phyloP scores from a whole-genome alignment of 2,329 filamentous ascomycete genomes.

The Talaromyces verruculosus region DNA sequence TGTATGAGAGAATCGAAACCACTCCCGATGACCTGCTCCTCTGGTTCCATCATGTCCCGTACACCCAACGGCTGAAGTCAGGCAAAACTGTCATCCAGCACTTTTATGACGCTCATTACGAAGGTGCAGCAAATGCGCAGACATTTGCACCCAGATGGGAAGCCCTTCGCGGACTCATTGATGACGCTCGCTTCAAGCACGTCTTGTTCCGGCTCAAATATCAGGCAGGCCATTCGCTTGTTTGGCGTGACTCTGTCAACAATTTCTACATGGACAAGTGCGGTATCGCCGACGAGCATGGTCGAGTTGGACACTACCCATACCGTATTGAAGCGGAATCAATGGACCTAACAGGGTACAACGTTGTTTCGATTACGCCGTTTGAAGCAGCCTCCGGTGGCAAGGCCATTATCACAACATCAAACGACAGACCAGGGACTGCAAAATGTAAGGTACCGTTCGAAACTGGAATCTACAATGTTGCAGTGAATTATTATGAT shows the following conservation, averaged over 20 bases:
- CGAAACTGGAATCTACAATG: constrained; percentile 57
- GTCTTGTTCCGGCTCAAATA: constrained; percentile 60
- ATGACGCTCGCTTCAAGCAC: constrained; percentile 60
- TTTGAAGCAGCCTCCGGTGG: constrained; percentile 60
- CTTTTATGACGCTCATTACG: constrained; percentile 64
- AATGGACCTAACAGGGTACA: constrained; percentile 63
- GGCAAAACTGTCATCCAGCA: constrained; percentile 68
- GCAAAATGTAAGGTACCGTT: constrained; percentile 51
- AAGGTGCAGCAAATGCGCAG: constrained; percentile 60
- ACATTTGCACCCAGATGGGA: constrained; percentile 57
- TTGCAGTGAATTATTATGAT: constrained; percentile 69
- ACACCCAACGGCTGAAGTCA: constrained; percentile 61
- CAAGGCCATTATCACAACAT: constrained; percentile 56
- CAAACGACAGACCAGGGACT: constrained; percentile 54
- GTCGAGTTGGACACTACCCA: constrained; percentile 61
- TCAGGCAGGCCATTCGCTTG: constrained; percentile 67
- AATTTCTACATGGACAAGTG: constrained; percentile 64
- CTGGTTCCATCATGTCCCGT: constrained; percentile 74
- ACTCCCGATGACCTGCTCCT: constrained; percentile 68
- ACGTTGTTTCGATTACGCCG: constrained; percentile 54
- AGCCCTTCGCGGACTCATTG: constrained; percentile 56
- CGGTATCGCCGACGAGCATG: constrained; percentile 57
- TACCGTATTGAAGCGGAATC: constrained; percentile 68
- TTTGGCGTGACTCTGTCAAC: constrained; percentile 68
- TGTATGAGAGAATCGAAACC: constrained; percentile 61